phyloP scores from a whole-genome alignment of 2,329 filamentous ascomycete species.

The Pleoardoris graminearum region DNA sequence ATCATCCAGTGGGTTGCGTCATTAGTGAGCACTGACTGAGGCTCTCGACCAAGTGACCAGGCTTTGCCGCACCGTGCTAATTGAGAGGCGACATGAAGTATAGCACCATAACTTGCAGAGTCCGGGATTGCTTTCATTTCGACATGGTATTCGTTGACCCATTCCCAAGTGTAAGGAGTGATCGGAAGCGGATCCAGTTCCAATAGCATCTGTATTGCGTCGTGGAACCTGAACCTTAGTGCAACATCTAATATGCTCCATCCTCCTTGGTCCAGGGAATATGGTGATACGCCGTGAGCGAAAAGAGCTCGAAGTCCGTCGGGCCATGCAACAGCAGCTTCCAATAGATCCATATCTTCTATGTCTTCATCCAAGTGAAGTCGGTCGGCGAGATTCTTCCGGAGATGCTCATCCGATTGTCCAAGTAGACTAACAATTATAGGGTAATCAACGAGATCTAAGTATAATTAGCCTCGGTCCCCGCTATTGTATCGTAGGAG shows the following conservation, averaged over 20 bases:
- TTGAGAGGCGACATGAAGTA: background rate
- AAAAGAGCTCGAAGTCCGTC: background rate
- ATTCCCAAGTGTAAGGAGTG: background rate
- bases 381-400: background rate
- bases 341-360: background rate
- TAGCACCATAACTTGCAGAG: background rate
- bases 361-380: background rate
- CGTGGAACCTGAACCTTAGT: background rate
- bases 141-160: background rate
- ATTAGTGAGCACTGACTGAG: background rate
- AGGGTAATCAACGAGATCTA: background rate
- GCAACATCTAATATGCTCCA: background rate
- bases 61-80: background rate
- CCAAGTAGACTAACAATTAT: background rate
- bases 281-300: background rate
- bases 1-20: background rate
- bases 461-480: background rate
- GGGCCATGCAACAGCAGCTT: background rate
- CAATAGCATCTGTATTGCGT: background rate
- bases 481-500: background rate
- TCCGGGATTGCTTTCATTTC: background rate
- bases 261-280: background rate
- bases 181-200: background rate
- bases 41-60: background rate
- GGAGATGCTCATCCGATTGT: background rate